phyloP scores from a whole-genome alignment of 768 basidiomycete genomes.

The Pleurotus eryngii region DNA sequence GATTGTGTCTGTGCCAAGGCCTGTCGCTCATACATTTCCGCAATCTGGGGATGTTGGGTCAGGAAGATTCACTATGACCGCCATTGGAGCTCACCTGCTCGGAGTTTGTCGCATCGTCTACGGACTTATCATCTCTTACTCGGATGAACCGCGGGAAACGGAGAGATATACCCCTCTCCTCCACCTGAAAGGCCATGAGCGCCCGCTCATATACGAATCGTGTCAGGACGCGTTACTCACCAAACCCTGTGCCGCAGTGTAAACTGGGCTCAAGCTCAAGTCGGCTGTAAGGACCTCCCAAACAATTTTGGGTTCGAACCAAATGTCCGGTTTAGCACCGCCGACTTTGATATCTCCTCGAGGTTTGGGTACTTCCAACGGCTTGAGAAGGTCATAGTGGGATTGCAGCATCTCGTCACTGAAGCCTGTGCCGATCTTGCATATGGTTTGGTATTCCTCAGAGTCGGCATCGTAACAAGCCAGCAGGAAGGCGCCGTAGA shows the following conservation, averaged over 20 bases:
- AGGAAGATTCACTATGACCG: background rate
- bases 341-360: constrained; percentile 86
- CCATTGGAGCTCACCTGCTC: constrained; percentile 65
- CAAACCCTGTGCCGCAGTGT: constrained; percentile 90
- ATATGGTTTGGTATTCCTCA: constrained; percentile 95
- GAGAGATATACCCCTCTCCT: constrained; percentile 89
- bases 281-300: constrained; percentile 99
- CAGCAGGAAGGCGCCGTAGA: constrained; percentile 96
- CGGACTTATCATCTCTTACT: constrained; percentile 88
- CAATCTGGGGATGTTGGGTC: constrained; percentile 48
- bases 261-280: constrained; percentile 92
- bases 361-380: constrained; percentile 65
- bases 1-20: constrained; percentile 73
- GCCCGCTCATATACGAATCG: constrained; percentile 5
- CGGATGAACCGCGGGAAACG: constrained; percentile 95
- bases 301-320: constrained; percentile 96
- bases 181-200: constrained; percentile 45
- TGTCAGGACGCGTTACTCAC: constrained; percentile 41
- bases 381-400: constrained; percentile 79
- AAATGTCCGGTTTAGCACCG: constrained; percentile 93
- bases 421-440: constrained; percentile 99
- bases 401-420: constrained; percentile 84
- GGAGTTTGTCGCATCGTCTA: constrained; percentile 88
- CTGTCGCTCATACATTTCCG: constrained; percentile 93
- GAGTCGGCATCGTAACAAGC: constrained; percentile 95